Evolutionary conservation across 1,284 basidiomycete species (phyloP), one percentile per base, ranked within the genome.

Genomic region (Coniophora puteana): DNA sequence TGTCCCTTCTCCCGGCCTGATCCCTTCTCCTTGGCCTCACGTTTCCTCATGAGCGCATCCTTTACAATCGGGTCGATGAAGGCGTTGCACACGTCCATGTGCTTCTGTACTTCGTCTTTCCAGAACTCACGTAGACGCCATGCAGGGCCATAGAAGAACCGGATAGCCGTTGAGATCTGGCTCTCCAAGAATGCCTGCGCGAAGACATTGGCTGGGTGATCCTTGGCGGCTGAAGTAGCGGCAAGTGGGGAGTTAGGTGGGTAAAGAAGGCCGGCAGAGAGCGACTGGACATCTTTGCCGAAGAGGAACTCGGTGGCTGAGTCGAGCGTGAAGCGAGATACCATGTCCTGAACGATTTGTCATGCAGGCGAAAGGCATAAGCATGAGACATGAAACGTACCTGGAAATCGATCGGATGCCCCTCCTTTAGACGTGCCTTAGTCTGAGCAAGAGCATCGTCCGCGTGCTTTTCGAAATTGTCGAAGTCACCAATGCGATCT

Each of bases 401-500:
- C 69, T 77, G 53, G 45, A 80, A 74, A 48, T 82, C 77, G 2
- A 79, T 58, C 1, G 76, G 54, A 41, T 69, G 55, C 0, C 70
- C 72, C 38, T 65, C 59, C 11, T 51, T 55, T 28, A 74, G 53
- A 6, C 74, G 64, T 21, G 58, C 45, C 36, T 65, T 69, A 24
- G 76, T 48, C 18, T 67, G 64, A 0, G 39, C 20, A 17, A 79
- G 63, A 4, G 63, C 67, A 23, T 59, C 58, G 4, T 69, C 63
- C 1, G 71, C 59, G 40, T 76, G 70, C 3, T 61, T 64, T 44
- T 76, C 70, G 46, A 78, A 79, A 18, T 72, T 59, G 4, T 77
- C 71, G 43, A 78, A 77, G 51, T 80, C 66, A 38, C 58, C 67
- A 35, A 79, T 71, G 24, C 70, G 62, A 39, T 80, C 75, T 17